Evolutionary conservation across 768 basidiomycete genomes (phyloP), one percentile per base, ranked within the genome.

Genomic region (Leccinum sublutescens): DNA sequence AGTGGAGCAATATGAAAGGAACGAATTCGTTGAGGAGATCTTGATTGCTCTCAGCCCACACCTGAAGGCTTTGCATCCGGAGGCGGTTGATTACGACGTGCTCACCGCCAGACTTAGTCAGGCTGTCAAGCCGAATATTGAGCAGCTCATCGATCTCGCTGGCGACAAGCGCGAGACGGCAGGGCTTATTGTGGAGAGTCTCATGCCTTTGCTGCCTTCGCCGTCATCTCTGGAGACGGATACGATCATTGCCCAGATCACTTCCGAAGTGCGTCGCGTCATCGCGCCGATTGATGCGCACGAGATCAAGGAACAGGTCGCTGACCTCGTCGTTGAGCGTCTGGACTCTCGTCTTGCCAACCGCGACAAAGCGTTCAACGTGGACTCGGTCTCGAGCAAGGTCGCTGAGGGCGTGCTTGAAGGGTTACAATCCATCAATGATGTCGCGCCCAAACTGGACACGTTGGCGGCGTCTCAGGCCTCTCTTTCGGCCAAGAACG

Each of bases 111-210:
- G 85, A 65, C 83, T 94, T 15, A 81, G 88, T 23, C 89, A 94
- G 71, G 89, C 92, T 0, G 92, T 94, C 67, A 93, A 93, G 66
- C 92, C 92, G 7, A 88, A 93, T 63, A 92, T 94, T 25, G 84
- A 90, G 2, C 91, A 94, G 65, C 85, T 94, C 59, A 94, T 94
- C 61, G 92, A 94, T 68, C 81, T 94, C 52, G 87, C 92, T 27
- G 91, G 89, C 0, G 92, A 94, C 70, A 94, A 94, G 71, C 82
- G 89, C 36, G 92, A 94, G 73, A 94, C 92, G 4, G 92, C 92
- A 4, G 80, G 82, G 7, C 81, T 94, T 47, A 94, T 94, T 58
- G 83, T 92, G 27, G 83, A 93, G 54, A 77, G 82, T 21, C 81
- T 94, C 40, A 58, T 85, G 5, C 92, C 92, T 10, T 69, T 90